Conservation (phyloP, 2,329 filamentous ascomycete genomes). For the Torrubiella hemipterigena region DNA sequence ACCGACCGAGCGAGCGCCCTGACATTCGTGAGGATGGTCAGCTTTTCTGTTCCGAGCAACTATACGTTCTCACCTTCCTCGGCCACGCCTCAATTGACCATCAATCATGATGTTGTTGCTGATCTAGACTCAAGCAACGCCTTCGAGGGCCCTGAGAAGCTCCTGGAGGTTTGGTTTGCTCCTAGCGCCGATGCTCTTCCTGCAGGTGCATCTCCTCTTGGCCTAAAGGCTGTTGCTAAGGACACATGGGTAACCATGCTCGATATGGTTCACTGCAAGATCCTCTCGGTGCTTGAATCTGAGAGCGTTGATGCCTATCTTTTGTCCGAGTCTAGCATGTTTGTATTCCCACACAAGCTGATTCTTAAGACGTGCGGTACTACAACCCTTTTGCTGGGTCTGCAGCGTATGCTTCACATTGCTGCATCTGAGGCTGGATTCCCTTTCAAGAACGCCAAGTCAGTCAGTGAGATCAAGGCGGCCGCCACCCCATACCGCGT, state of each 20-base stretch:
- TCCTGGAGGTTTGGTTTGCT: conserved; percentile 97
- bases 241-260: conserved; percentile 95
- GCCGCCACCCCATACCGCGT: conserved; percentile 87
- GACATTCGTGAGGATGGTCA: conserved; percentile 52
- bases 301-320: conserved; percentile 94
- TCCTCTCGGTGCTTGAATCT: conserved; percentile 85
- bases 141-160: conserved; percentile 96
- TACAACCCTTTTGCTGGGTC: conserved; percentile 79
- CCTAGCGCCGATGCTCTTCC: conserved; percentile 65
- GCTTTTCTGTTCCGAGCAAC: conserved; percentile 65
- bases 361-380: conserved; percentile 98
- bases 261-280: conserved; percentile 96
- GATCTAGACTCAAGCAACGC: conserved; percentile 92
- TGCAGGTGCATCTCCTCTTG: conserved; percentile 55
- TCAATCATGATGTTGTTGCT: conserved; percentile 88
- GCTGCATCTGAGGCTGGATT: conserved; percentile 84
- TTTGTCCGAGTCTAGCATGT: conserved; percentile 98
- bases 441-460: conserved; percentile 59
- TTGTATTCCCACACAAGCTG: conserved; percentile 98
- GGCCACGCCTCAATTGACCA: conserved; percentile 81
- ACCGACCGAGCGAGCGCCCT: conserved; percentile 10
- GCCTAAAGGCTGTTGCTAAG: conserved; percentile 73
- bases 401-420: conserved; percentile 86
- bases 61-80: conserved; percentile 74
- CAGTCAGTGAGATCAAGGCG: conserved; percentile 54